Evolutionary conservation across 2,329 filamentous ascomycete genomes (phyloP).

Genomic region (Cryphonectria naterciae): DNA sequence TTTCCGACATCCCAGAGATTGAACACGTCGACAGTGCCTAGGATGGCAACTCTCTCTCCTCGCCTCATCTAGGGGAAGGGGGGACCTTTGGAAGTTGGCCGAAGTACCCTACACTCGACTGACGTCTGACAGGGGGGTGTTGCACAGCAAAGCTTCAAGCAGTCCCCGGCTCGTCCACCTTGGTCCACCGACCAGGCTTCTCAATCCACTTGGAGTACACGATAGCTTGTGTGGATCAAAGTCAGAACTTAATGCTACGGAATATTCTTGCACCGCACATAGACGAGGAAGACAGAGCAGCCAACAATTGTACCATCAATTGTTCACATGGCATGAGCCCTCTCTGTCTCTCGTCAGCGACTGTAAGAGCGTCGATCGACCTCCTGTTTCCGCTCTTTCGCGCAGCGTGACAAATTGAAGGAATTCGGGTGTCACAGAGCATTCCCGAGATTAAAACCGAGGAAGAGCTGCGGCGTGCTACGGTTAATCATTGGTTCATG

Average conservation of each 20-base stretch:
- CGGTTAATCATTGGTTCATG: conserved; percentile 5
- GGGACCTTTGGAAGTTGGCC: conserved; percentile 7
- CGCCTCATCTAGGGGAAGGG: not conserved
- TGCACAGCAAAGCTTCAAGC: not conserved
- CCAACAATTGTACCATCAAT: not conserved
- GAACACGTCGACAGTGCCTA: not conserved
- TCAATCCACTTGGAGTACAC: conserved; percentile 8
- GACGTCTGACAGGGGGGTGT: not conserved
- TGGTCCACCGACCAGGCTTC: conserved; percentile 1
- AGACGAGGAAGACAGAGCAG: not conserved
- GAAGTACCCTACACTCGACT: not conserved
- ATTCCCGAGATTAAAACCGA: conserved; percentile 24
- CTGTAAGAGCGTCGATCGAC: not conserved
- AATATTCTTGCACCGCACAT: not conserved
- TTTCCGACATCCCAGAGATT: not conserved
- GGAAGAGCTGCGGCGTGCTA: not conserved
- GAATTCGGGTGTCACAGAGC: conserved; percentile 12
- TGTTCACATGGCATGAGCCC: not conserved
- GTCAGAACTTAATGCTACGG: conserved; percentile 6
- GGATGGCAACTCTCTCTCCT: not conserved
- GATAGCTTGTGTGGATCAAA: conserved; percentile 8
- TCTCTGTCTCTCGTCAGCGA: not conserved
- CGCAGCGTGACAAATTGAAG: not conserved
- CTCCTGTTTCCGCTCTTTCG: not conserved
- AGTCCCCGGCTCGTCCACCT: not conserved